Percentiles rank a stretch among this genome's conserved stretches.
Evolutionary conservation across 805 yeast species (phyloP).

Genomic region (Yamadazyma akitaensis): DNA sequence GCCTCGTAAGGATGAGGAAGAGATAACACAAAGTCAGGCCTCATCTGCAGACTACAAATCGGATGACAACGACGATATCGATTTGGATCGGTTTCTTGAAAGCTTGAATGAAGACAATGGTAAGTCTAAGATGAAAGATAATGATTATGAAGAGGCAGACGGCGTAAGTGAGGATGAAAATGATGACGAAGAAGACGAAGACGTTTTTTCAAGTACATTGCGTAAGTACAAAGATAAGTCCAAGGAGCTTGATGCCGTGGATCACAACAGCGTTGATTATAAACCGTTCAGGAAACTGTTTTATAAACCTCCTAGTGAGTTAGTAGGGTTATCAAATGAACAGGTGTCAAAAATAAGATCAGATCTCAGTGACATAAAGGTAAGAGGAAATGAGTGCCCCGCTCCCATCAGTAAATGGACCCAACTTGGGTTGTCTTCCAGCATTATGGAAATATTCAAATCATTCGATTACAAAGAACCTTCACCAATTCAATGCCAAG

Average conservation of each 20-base stretch:
- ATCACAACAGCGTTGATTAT: conserved; percentile 43
- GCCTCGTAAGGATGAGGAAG: neutral
- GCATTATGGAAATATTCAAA: conserved; percentile 50
- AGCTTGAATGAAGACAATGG: conserved; percentile 3
- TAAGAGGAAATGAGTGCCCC: conserved; percentile 56
- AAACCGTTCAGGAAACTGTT: conserved; percentile 59
- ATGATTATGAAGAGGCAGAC: conserved; percentile 5
- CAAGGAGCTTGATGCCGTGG: conserved; percentile 48
- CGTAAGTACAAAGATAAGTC: conserved; percentile 44
- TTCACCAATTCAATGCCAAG: conserved; percentile 87
- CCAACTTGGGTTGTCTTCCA: conserved; percentile 71
- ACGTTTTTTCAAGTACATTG: conserved; percentile 29
- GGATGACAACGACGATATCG: conserved; percentile 9
- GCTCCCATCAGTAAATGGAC: conserved; percentile 75
- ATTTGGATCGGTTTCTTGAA: conserved; percentile 12
- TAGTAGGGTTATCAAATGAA: conserved; percentile 44
- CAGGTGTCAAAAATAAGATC: conserved; percentile 57
- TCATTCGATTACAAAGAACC: conserved; percentile 58
- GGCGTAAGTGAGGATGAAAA: conserved; percentile 6
- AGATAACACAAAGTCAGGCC: neutral
- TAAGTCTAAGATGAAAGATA: neutral
- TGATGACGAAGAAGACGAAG: conserved; percentile 12
- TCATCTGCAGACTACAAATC: conserved; percentile 4
- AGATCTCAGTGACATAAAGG: conserved; percentile 59
- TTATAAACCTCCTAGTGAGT: conserved; percentile 58